A percentile compares a stretch with the other conserved stretches of the same genome.
These are phyloP conservation scores for Castanea crenata DNA, from an alignment of 306 rosid genomes.

Conservation along the genomic window DNA sequence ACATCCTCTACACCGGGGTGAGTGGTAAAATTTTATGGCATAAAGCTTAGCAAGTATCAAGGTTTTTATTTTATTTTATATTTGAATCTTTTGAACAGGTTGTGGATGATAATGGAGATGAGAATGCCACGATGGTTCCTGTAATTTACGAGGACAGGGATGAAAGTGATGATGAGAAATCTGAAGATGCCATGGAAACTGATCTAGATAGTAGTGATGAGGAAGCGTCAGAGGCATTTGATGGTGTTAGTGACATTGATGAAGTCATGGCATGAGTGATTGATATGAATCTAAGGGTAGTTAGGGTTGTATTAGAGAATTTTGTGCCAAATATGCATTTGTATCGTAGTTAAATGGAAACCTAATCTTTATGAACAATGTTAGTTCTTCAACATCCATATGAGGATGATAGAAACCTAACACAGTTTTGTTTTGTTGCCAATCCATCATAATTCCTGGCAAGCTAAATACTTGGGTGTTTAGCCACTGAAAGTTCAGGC, in stretches of 20 bases:
- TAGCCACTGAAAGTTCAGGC: no score
- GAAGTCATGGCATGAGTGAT: constrained; percentile 38
- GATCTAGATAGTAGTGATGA: constrained; percentile 42
- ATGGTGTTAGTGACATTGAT: constrained; percentile 46
- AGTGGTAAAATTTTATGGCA: constrained; percentile 10
- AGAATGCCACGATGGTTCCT: constrained; percentile 38
- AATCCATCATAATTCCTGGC: no score
- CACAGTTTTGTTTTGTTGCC: no score
- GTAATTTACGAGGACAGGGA: constrained; percentile 58
- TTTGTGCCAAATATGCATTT: neutral
- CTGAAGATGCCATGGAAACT: constrained; percentile 68
- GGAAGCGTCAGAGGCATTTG: constrained; percentile 33
- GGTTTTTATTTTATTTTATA: neutral
- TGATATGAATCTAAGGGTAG: constrained; percentile 6
- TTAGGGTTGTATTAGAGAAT: neutral
- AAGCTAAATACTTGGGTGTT: no score
- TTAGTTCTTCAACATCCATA: no score
- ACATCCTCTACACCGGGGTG: constrained; percentile 60
- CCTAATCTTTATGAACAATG: no score
- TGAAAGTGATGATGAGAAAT: constrained; percentile 55
- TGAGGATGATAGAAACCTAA: no score
- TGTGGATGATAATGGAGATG: constrained; percentile 48
- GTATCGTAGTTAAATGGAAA: neutral
- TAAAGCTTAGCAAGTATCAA: neutral
- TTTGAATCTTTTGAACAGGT: constrained; percentile 33